Evolutionary conservation across 352 stramenopile genomes (phyloP), one percentile per base, ranked within the genome.

Genomic region (Phytophthora rubi): DNA sequence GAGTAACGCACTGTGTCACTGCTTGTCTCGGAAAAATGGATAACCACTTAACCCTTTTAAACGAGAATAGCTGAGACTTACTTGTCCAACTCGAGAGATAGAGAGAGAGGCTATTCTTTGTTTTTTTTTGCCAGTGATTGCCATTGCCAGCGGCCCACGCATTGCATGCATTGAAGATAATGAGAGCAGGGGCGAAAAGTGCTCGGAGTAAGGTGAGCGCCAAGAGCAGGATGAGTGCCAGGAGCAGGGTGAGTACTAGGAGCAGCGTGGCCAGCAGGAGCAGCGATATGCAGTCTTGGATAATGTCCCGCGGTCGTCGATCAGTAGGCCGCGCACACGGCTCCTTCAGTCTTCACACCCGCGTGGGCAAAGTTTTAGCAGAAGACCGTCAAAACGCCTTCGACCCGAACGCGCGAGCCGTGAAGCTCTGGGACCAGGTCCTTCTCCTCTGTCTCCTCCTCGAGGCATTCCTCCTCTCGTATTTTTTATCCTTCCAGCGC

Each of bases 371-470:
- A 13, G 54, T 61, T 16, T n/a, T 61, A 9, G 54, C 54, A 35
- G 54, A 61, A 6, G 54, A 61, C n/a, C 37, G 54, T 7, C 37
- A 61, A 39, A 60, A 80, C n/a, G 77, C 84, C 4, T 73, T 90
- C 26, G 79, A 90, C 28, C 82, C 84, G 0, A 76, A 88, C 39
- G 67, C 78, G n/a, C n/a, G 10, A 6, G 62, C 32, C 7, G 66
- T 92, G 45, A 76, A 75, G 28, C 30, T 69, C 3, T 92, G 84
- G 82, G 69, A 85, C 15, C 76, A 90, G 48, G 35, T 79, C 6
- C 58, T 92, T 53, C 65, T 92, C 12, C 33, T 71, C 1, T 73
- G 71, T 4, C 61, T 86, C 8, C 54, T 87, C 3, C 83, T 77
- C 58, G 77, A 92, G 45, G 64, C 75, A 12, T 89, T 88, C 51